A percentile compares a stretch with the other conserved stretches of the same genome.
Evolutionary conservation across 2,329 filamentous ascomycete species (phyloP).

Genomic region (Colletotrichum coccodes): DNA sequence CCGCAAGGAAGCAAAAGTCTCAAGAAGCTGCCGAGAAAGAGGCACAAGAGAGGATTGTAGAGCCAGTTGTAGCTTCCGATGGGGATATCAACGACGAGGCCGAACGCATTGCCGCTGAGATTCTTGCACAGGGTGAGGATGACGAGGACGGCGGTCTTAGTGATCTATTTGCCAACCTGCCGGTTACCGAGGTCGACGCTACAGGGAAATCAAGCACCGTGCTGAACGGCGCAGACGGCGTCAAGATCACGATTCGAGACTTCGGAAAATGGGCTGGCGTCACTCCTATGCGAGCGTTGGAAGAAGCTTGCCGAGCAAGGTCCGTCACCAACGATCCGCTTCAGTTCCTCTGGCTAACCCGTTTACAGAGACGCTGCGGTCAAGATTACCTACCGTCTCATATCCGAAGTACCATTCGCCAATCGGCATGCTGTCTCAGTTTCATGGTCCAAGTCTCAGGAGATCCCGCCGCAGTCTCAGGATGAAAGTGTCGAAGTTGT

Average conservation of each 20-base stretch:
- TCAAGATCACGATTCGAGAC: conserved; percentile 75
- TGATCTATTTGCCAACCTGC: conserved; percentile 69
- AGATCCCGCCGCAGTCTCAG: conserved; percentile 52
- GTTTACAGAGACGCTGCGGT: conserved; percentile 72
- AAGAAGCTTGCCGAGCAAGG: conserved; percentile 89
- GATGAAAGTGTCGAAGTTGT: conserved; percentile 50
- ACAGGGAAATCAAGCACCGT: conserved; percentile 69
- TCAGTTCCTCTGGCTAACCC: conserved; percentile 4
- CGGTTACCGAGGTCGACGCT: conserved; percentile 67
- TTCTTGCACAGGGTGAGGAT: conserved; percentile 64
- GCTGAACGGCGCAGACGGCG: conserved; percentile 61
- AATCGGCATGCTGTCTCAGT: conserved; percentile 81
- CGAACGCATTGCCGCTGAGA: conserved; percentile 66
- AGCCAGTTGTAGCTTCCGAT: conserved; percentile 41
- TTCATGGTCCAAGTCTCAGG: conserved; percentile 81
- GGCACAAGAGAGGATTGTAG: conserved; percentile 23
- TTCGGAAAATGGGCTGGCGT: conserved; percentile 87
- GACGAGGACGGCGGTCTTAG: conserved; percentile 65
- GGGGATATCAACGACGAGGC: conserved; percentile 67
- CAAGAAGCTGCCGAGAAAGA: conserved; percentile 43
- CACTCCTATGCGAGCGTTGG: conserved; percentile 78
- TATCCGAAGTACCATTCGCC: conserved; percentile 80
- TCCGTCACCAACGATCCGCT: conserved; percentile 45
- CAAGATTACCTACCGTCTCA: conserved; percentile 72
- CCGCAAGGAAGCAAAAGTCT: conserved; percentile 53